Evolutionary conservation across 257 asterid genomes (phyloP), one percentile per base, ranked within the genome.

Genomic region (Verbascum thapsus): DNA sequence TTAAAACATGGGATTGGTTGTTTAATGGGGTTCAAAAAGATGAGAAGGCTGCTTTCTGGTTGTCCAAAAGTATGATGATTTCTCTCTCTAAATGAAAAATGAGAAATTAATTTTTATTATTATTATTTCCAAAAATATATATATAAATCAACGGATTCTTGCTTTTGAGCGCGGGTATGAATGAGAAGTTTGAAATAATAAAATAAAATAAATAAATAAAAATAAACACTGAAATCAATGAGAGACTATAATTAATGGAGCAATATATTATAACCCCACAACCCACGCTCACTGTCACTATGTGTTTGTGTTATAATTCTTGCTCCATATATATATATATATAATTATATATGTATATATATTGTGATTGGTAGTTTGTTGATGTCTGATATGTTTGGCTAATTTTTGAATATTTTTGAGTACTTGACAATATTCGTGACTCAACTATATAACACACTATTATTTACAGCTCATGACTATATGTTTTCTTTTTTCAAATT

Each of bases 221-320:
- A 59, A 64, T 59, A 2, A 83, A 86, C 95, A 83, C 97, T 92
- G 95, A 92, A 92, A 73, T 77, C 94, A 95, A 91, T 82, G 96
- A 85, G 90, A 81, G 90, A 81, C 61, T 62, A 43, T 84, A 72
- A 79, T 84, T 58, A 86, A 71, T 88, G 74, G n/a, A n/a, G n/a
- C n/a, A n/a, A n/a, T n/a, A n/a, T n/a, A n/a, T n/a, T n/a, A n/a
- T n/a, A n/a, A n/a, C n/a, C n/a, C n/a, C n/a, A n/a, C n/a, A n/a
- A 72, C 63, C 83, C 82, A 79, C 80, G 60, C 80, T 68, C 80
- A 37, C 81, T 22, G 43, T 71, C 84, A 67, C 81, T 61, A 17
- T 63, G 40, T 68, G 55, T n/a, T n/a, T 41, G 17, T 20, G 16
- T 48, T 3, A 38, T 45, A 9, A 55, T 56, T 55, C 32, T 22